Evolutionary conservation across 495 filamentous ascomycete species (phyloP), one percentile per base, ranked within the genome.

Genomic region (Corynascus novoguineensis): DNA sequence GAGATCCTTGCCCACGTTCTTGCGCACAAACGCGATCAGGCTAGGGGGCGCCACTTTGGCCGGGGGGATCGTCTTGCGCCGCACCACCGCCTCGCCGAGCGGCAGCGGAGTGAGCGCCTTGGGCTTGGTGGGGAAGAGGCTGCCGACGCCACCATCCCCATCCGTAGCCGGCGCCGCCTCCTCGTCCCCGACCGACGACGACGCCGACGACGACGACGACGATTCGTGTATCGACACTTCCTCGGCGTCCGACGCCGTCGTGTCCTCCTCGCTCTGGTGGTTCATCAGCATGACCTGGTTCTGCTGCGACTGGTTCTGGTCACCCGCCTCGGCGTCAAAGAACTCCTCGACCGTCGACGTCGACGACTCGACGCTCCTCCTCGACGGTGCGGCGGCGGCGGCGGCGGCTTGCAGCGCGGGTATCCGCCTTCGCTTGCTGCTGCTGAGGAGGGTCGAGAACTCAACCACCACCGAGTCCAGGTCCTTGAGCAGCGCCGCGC

Each of bases 1-100:
- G 6, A 98, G 75, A 69, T 98, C 93, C 73, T 97, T 97, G 61
- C 93, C 93, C 12, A 97, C 93, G 60, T 98, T 98, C 68, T 97
- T 98, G 65, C 95, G 89, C 10, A 97, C 76, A 68, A 97, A 95
- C 1, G 88, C 86, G 55, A 98, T 93, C 29, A 98, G 74, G 71
- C 89, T 95, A 0, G 93, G 93, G 0, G 95, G 92, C 35, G 82
- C 66, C 27, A 89, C 82, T 24, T 82, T 91, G 4, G 90, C 81
- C 1, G 86, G 77, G 0, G 81, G 75, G 14, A 98, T 82, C 2
- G 83, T 86, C 17, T 73, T 76, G 50, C 93, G 83, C n/a, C 93
- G 81, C 38, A 77, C 69, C 6, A 92, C 77, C 0, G 73, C 60
- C 21, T 83, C 73, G 12, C 72, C 73, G 31, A 92, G 74, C 7